Percentiles rank a stretch among this genome's conserved stretches.
Evolutionary conservation across 495 filamentous ascomycete genomes (phyloP).

Genomic region (Glonium stellatum): DNA sequence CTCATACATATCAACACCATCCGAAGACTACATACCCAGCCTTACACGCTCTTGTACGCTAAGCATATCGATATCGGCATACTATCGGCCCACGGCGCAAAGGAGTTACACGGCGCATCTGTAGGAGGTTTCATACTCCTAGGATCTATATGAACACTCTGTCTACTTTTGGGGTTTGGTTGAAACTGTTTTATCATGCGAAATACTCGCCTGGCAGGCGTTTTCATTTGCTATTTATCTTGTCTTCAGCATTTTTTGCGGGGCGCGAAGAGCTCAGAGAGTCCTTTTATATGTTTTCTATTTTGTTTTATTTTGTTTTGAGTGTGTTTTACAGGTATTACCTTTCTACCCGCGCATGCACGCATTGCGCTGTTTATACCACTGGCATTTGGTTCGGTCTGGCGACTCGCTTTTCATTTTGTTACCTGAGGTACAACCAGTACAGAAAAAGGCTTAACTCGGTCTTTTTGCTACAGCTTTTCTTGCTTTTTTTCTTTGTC

Average conservation of each 20-base stretch:
- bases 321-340: constrained; percentile 1
- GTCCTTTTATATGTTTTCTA: too few relatives aligned
- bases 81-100: neutral
- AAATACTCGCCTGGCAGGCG: neutral
- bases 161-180: neutral
- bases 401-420: constrained; percentile 14
- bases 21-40: neutral
- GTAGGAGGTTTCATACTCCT: neutral
- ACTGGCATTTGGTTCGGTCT: constrained; percentile 17
- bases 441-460: neutral
- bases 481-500: constrained; percentile 1
- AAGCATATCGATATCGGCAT: neutral
- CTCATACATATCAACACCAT: neutral
- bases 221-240: constrained; percentile 1
- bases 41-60: neutral
- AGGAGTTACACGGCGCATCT: constrained; percentile 1
- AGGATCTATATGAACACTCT: neutral
- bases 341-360: constrained; percentile 6
- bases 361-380: constrained; percentile 18
- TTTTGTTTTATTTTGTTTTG: too few relatives aligned
- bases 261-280: neutral
- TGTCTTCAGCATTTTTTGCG: neutral
- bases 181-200: neutral
- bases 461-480: constrained; percentile 1
- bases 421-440: neutral